These are phyloP conservation scores for Linnemannia elongata DNA, from an alignment of 192 early-diverging fungal species.

Conservation along the genomic window DNA sequence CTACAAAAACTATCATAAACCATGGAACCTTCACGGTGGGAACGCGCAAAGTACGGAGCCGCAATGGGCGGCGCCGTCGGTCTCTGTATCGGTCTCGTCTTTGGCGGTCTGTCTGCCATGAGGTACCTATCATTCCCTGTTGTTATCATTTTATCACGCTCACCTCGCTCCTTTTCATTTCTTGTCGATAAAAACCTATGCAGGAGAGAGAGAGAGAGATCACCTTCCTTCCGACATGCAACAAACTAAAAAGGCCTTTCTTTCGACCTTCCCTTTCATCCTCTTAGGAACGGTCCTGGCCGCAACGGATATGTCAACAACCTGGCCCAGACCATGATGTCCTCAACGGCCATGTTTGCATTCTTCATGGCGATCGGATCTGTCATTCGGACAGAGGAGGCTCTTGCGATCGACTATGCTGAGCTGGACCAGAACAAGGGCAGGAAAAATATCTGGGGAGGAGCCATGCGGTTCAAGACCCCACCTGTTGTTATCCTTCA, in stretches of 20 bases:
- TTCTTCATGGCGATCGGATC: conserved; percentile 81
- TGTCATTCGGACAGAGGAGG: conserved; percentile 65
- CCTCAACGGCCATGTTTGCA: conserved; percentile 85
- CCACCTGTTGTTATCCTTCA: conserved; percentile 52
- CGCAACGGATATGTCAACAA: conserved; percentile 76
- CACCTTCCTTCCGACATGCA: not conserved
- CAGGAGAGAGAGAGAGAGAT: too few relatives aligned
- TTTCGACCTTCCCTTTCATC: not conserved
- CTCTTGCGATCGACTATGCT: conserved; percentile 47
- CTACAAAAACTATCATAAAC: not conserved
- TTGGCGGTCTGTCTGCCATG: conserved; percentile 66
- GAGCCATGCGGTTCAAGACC: conserved; percentile 31
- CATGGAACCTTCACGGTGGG: conserved; percentile 68
- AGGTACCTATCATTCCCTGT: conserved; percentile 46
- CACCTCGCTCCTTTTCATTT: not conserved
- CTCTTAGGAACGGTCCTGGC: conserved; percentile 77
- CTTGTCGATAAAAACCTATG: not conserved
- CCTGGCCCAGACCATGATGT: conserved; percentile 80
- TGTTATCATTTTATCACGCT: not conserved
- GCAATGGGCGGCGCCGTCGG: conserved; percentile 76
- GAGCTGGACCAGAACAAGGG: conserved; percentile 34
- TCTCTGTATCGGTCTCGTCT: conserved; percentile 71
- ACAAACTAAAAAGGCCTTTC: not conserved
- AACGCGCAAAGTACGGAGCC: conserved; percentile 75
- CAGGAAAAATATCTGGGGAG: conserved; percentile 35